phyloP scores from a whole-genome alignment of 202 grass and related monocot genomes.

The Panicum hallii region DNA sequence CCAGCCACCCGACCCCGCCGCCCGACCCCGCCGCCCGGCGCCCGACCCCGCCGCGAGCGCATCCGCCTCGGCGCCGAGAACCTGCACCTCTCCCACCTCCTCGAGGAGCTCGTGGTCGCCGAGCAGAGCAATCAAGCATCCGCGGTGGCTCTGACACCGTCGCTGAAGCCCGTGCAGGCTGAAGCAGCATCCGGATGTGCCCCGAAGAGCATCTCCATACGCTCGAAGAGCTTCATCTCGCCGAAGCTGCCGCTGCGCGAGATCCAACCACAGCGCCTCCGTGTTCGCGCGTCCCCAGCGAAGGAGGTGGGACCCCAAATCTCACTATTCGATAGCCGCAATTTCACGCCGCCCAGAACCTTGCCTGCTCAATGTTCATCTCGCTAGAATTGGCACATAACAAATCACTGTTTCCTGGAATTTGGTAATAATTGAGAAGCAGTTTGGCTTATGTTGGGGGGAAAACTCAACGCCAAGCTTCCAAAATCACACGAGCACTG shows the following conservation, averaged over 20 bases:
- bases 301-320: conserved; percentile 55
- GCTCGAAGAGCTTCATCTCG: conserved; percentile 55
- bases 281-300: conserved; percentile 48
- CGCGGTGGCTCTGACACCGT: conserved; percentile 30
- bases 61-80: conserved; percentile 59
- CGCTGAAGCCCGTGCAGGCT: conserved; percentile 36
- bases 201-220: conserved; percentile 76
- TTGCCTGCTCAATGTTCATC: conserved; percentile 17
- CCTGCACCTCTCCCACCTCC: conserved; percentile 60
- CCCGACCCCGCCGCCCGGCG: no score
- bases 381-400: conserved; percentile 6
- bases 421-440: not conserved
- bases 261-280: conserved; percentile 59
- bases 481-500: conserved; percentile 12
- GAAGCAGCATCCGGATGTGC: conserved; percentile 45
- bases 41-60: conserved; percentile 61
- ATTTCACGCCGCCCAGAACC: not conserved
- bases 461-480: not conserved
- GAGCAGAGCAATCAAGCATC: conserved; percentile 49
- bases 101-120: conserved; percentile 56
- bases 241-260: conserved; percentile 32
- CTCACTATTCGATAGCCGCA: conserved; percentile 29
- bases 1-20: no score
- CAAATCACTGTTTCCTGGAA: conserved; percentile 18
- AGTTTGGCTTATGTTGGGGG: conserved; percentile 34